A percentile compares a stretch with the other conserved stretches of the same genome.
Conservation (phyloP, 345 rosid species). For the Lepidium aucheri region DNA sequence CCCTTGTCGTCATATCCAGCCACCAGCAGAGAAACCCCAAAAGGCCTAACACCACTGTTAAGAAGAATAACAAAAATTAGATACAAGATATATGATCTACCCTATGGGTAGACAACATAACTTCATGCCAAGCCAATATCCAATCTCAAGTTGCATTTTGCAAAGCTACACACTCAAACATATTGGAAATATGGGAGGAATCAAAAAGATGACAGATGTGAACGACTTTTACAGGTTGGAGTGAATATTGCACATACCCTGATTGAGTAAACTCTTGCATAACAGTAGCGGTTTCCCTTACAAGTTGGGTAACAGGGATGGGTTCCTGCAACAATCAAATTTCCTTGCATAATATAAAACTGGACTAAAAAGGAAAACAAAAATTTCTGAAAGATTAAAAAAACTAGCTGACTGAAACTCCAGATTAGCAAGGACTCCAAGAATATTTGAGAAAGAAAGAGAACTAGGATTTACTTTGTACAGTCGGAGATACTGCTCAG, state of each 20-base stretch:
- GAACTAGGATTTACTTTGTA: conserved; percentile 48
- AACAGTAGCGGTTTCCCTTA: conserved; percentile 95
- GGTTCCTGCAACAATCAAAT: conserved; percentile 55
- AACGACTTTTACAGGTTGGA: neutral
- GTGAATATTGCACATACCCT: conserved; percentile 41
- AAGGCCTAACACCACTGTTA: conserved; percentile 88
- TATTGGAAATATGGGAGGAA: neutral
- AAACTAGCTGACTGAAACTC: neutral
- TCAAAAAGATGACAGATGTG: neutral
- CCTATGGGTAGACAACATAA: neutral
- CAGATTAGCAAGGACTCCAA: neutral
- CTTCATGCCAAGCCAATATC: neutral
- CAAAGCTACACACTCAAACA: neutral
- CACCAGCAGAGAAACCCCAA: conserved; percentile 86
- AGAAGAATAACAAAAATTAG: neutral
- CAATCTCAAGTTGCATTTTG: neutral
- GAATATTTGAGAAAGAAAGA: neutral
- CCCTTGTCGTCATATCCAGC: conserved; percentile 95
- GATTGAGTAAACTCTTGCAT: conserved; percentile 99
- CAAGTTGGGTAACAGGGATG: conserved; percentile 96
- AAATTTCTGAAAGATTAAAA: neutral
- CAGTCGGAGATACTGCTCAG: conserved; percentile 73
- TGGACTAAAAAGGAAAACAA: neutral
- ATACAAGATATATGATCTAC: neutral
- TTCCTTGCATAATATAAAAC: conserved; percentile 1